Evolutionary conservation across 306 rosid species (phyloP), one percentile per base, ranked within the genome.

Genomic region (barrel medic (Medicago truncatula)): DNA sequence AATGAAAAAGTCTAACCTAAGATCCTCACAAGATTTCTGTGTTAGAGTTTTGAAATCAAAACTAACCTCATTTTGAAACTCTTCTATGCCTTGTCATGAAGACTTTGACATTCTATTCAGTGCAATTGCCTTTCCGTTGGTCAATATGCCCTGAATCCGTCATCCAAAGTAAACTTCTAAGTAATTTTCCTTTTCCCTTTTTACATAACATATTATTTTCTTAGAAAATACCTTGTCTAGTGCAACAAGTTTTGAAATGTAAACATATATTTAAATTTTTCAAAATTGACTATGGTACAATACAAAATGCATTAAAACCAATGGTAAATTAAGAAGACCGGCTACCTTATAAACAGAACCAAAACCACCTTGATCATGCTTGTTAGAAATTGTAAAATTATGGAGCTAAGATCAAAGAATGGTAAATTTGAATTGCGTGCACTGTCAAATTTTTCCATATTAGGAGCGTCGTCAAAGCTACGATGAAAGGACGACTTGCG

Each of bases 11-110:
- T 87, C 91, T 65, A 91, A 28, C 97, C 92, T 18, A 91, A 59
- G 38, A 89, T 78, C 75, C 85, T 89, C 57, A 87, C 93, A 59
- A 89, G 92, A 76, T 89, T 91, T 39, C 89, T 78, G 44, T 86
- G 92, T 71, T 91, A 94, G 50, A 89, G 97, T 71, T 84, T 87
- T 8, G 89, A 86, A 54, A 91, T 89, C 20, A 91, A 71, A 54
- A 49, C 38, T 34, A 31, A 91, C 82, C 81, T 91, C 92, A 70
- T 83, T 91, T 80, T 87, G 89, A 60, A 91, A 91, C 70, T 89
- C 89, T 60, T 81, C 83, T 40, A 38, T 54, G 31, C 93, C 91
- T 76, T 87, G 91, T 23, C 87, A 83, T 0, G 93, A 91, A 50
- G 74, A 9, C 66, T 81, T 85, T 28, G 90, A 78, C 23, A 91